Conservation (phyloP, 164 flowering plant genomes). For the Kalanchoe fedtschenkoi region DNA sequence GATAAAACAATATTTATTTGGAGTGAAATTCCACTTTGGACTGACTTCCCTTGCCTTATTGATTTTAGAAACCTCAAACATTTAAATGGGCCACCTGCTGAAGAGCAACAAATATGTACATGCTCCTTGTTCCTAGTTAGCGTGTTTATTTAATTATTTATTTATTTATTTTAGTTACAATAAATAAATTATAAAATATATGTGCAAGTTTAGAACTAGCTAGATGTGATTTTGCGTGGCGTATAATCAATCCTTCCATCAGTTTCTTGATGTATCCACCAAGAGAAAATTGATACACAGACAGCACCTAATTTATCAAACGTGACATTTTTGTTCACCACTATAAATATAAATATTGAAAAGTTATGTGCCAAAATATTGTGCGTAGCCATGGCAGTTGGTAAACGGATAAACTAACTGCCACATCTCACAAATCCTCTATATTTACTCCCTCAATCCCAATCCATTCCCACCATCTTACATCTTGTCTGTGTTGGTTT, state of each 20-base stretch:
- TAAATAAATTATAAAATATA: too few species aligned
- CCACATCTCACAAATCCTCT: not conserved
- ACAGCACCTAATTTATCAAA: conserved; percentile 5
- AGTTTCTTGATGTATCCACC: conserved; percentile 2
- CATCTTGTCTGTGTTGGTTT: not conserved
- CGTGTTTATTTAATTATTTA: too few species aligned
- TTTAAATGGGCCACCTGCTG: too few species aligned
- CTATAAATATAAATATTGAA: not conserved
- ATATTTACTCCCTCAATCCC: conserved; percentile 1
- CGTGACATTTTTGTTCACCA: conserved; percentile 4
- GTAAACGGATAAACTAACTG: conserved; percentile 4
- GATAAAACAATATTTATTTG: too few species aligned
- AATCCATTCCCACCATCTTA: not conserved
- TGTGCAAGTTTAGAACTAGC: too few species aligned
- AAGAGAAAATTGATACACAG: not conserved
- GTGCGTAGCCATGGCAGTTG: not conserved
- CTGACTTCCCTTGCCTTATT: too few species aligned
- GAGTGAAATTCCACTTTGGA: too few species aligned
- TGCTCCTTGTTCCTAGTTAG: too few species aligned
- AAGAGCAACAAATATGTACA: too few species aligned
- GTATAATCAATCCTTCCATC: not conserved
- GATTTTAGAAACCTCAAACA: too few species aligned
- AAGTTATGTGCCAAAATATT: too few species aligned
- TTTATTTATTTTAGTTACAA: too few species aligned
- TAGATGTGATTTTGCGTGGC: conserved; percentile 2